Evolutionary conservation across 495 filamentous ascomycete species (phyloP).

Genomic region (Hypoxylon fuscum): DNA sequence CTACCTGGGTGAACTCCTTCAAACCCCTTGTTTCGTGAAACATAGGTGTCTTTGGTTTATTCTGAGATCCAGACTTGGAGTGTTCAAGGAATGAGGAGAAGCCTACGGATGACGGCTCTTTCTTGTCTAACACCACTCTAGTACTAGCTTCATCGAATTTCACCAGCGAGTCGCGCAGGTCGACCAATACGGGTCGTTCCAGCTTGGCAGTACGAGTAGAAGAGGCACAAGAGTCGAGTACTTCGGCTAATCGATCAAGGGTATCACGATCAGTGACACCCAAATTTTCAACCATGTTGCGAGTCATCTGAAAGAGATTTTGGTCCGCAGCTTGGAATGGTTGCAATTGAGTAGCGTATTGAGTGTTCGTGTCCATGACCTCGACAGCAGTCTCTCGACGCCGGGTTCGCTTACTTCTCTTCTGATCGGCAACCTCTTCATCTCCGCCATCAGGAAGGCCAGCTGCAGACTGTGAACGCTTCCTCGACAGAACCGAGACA

Average conservation of each 20-base stretch:
- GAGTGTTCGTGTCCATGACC: constrained; percentile 71
- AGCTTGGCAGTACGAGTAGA: constrained; percentile 56
- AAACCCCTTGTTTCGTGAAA: constrained; percentile 68
- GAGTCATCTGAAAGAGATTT: constrained; percentile 75
- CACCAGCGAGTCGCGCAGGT: constrained; percentile 52
- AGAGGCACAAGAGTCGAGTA: constrained; percentile 59
- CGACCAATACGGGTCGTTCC: constrained; percentile 48
- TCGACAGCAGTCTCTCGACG: constrained; percentile 82
- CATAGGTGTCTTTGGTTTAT: constrained; percentile 55
- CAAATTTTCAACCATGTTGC: constrained; percentile 71
- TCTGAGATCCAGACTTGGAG: constrained; percentile 69
- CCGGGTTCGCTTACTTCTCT: constrained; percentile 84
- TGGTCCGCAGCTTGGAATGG: constrained; percentile 75
- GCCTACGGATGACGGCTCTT: constrained; percentile 51
- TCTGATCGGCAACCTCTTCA: constrained; percentile 68
- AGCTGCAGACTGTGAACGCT: constrained; percentile 71
- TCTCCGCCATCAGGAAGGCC: constrained; percentile 63
- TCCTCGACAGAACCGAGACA: constrained; percentile 54
- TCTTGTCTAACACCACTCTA: constrained; percentile 53
- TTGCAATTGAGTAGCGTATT: constrained; percentile 76
- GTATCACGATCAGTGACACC: constrained; percentile 65
- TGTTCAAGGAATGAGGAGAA: constrained; percentile 82
- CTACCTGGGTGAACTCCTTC: constrained; percentile 58
- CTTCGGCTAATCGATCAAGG: constrained; percentile 60
- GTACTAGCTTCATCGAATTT: constrained; percentile 55